phyloP scores from a whole-genome alignment of 345 rosid species.

The Populus davidiana region DNA sequence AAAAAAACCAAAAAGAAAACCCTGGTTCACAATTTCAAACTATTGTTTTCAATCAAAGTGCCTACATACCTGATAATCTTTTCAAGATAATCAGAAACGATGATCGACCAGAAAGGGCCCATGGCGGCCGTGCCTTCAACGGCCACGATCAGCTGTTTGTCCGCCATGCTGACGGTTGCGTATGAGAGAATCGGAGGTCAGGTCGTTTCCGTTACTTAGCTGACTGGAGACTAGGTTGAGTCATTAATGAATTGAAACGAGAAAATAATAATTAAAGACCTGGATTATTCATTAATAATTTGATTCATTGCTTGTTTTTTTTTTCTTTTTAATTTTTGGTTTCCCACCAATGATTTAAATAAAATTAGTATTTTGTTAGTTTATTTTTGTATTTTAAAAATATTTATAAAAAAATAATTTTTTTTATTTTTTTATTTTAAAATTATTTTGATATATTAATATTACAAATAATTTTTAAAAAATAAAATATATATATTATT shows the following conservation, averaged over 20 bases:
- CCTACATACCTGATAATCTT: conserved; percentile 68
- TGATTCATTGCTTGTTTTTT: neutral
- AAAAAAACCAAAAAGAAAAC: neutral
- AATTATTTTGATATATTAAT: no score
- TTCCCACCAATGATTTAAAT: neutral
- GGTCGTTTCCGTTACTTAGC: neutral
- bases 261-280: neutral
- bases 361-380: no score
- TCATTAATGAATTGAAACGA: neutral
- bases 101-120: conserved; percentile 79
- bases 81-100: conserved; percentile 78
- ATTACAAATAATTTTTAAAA: no score
- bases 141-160: conserved; percentile 80
- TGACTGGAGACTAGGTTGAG: neutral
- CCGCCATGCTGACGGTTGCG: conserved; percentile 40
- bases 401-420: no score
- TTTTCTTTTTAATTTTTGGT: neutral
- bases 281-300: neutral
- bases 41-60: neutral
- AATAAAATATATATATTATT: no score
- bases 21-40: neutral
- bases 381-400: no score
- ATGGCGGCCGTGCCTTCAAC: conserved; percentile 90
- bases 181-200: neutral
- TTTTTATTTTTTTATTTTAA: no score